phyloP scores from a whole-genome alignment of 306 rosid genomes.

The Herpetospermum pedunculosum region DNA sequence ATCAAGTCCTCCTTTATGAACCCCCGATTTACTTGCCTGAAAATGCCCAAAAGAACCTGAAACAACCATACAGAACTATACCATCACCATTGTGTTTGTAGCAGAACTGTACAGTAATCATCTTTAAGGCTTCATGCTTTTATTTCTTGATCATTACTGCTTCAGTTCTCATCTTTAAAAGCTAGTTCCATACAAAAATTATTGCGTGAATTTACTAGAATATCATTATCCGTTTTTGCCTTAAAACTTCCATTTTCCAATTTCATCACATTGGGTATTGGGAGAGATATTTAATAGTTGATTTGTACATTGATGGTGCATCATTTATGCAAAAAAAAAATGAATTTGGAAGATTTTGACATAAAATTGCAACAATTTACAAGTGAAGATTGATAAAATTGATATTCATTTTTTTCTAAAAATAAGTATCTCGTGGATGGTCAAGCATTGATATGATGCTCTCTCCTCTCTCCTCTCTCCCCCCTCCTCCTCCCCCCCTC shows the following conservation, averaged over 20 bases:
- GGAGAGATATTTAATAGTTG: neutral
- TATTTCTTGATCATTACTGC: neutral
- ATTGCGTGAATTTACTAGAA: neutral
- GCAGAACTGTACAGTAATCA: neutral
- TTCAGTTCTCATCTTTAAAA: neutral
- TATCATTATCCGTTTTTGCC: neutral
- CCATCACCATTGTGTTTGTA: neutral
- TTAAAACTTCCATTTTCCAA: neutral
- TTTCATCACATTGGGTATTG: neutral
- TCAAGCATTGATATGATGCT: too few relatives aligned
- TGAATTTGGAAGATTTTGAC: neutral
- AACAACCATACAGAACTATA: constrained; percentile 16
- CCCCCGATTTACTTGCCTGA: constrained; percentile 92
- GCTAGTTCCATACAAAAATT: neutral
- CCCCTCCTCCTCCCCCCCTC: too few relatives aligned
- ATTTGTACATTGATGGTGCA: neutral
- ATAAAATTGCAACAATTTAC: neutral
- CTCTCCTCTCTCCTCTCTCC: too few relatives aligned
- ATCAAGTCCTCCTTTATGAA: constrained; percentile 74
- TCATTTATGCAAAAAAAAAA: too few relatives aligned
- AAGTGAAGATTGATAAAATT: too few relatives aligned
- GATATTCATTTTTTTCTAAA: neutral
- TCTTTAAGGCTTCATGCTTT: neutral
- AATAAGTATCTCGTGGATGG: too few relatives aligned
- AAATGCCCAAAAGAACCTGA: constrained; percentile 96